These are phyloP conservation scores for Scenedesmus sp. DNA, from an alignment of 163 green algal species.

Conservation along the genomic window DNA sequence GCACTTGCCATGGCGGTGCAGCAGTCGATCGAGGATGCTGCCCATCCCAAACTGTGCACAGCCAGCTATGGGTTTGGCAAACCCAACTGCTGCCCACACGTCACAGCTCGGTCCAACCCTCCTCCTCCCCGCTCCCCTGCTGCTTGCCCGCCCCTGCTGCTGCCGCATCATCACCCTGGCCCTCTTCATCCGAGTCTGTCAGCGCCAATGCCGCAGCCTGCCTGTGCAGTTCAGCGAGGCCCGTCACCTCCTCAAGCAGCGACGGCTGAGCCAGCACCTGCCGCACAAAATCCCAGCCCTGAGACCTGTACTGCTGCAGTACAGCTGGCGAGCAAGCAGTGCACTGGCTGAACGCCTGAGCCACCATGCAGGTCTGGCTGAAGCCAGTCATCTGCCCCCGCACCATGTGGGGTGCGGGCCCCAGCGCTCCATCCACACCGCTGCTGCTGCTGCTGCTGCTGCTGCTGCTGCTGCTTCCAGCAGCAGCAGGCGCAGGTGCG, in stretches of 20 bases:
- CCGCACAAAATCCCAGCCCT: slow-evolving; percentile 76
- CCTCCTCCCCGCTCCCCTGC: neutral
- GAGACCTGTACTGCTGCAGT: slow-evolving; percentile 73
- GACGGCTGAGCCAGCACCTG: slow-evolving; percentile 70
- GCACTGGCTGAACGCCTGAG: slow-evolving; percentile 90
- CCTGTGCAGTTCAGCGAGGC: slow-evolving; percentile 85
- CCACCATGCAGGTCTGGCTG: slow-evolving; percentile 77
- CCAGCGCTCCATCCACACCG: slow-evolving; percentile 71
- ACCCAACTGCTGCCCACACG: too few species aligned
- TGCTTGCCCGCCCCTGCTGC: neutral
- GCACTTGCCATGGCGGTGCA: too few species aligned
- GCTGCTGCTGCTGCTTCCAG: neutral
- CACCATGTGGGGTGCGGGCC: slow-evolving; percentile 92
- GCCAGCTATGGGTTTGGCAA: too few species aligned
- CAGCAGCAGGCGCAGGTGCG: slow-evolving; percentile 65
- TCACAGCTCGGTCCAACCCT: slow-evolving; percentile 54
- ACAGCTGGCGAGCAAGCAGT: slow-evolving; percentile 91
- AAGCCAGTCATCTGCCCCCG: slow-evolving; percentile 76
- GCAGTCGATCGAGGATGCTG: too few species aligned
- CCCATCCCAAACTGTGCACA: too few species aligned
- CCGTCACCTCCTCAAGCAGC: slow-evolving; percentile 90
- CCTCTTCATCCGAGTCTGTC: slow-evolving; percentile 35
- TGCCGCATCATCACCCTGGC: neutral
- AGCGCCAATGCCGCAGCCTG: slow-evolving; percentile 58
- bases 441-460: slow-evolving; percentile 10